phyloP scores from a whole-genome alignment of 2,329 filamentous ascomycete genomes.

The Aspergillus luchuensis region DNA sequence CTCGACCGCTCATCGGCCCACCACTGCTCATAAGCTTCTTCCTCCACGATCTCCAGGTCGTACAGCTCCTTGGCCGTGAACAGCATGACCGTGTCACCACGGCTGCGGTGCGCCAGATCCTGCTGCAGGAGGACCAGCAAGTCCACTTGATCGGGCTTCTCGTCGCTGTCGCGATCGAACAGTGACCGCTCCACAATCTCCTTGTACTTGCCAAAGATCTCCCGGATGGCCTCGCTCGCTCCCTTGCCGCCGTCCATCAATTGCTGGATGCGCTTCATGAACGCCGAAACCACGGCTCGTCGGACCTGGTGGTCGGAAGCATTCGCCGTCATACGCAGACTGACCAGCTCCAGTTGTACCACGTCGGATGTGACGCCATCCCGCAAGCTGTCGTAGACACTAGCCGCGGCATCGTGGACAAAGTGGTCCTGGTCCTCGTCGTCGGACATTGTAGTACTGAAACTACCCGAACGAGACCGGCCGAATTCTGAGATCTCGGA shows the following conservation, averaged over 20 bases:
- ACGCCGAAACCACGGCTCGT: constrained; percentile 79
- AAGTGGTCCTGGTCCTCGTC: constrained; percentile 66
- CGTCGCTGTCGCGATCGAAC: constrained; percentile 55
- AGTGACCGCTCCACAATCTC: constrained; percentile 62
- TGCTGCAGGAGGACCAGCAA: constrained; percentile 80
- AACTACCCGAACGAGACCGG: constrained; percentile 68
- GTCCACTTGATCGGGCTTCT: constrained; percentile 75
- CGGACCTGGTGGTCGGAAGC: constrained; percentile 88
- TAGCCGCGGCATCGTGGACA: constrained; percentile 82
- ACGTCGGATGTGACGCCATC: constrained; percentile 73
- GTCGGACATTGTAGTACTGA: constrained; percentile 71
- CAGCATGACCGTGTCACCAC: constrained; percentile 69
- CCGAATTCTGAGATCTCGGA: constrained; percentile 53
- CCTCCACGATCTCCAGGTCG: constrained; percentile 79
- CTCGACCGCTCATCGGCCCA: constrained; percentile 75
- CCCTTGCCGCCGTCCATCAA: constrained; percentile 62
- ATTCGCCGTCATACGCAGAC: constrained; percentile 85
- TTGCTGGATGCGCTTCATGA: constrained; percentile 77
- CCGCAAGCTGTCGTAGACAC: constrained; percentile 81
- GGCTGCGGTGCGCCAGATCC: constrained; percentile 68
- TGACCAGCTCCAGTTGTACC: constrained; percentile 91
- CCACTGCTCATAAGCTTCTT: constrained; percentile 86
- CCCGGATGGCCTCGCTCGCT: constrained; percentile 65
- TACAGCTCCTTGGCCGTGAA: constrained; percentile 83
- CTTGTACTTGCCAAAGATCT: constrained; percentile 65